phyloP scores from a whole-genome alignment of 108 stramenopile species.

The Thalassiosira profunda region DNA sequence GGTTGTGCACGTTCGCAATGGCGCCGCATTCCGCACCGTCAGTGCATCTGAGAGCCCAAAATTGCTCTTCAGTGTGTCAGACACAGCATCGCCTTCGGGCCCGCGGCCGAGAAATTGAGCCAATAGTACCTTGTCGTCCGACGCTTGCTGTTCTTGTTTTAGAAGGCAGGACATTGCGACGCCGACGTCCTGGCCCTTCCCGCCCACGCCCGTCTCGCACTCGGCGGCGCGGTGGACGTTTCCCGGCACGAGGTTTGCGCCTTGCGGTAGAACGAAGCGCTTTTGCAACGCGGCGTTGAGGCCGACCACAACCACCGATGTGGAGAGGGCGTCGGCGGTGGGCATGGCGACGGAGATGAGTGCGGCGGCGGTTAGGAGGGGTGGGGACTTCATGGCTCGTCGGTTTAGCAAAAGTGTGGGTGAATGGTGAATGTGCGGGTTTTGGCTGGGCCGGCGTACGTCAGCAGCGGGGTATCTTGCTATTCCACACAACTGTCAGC shows the following conservation, averaged over 20 bases:
- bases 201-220: conserved; percentile 77
- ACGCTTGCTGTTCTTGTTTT: conserved; percentile 3
- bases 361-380: no score
- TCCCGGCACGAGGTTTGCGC: conserved; percentile 56
- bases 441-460: no score
- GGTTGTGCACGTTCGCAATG: conserved; percentile 81
- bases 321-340: conserved; percentile 19
- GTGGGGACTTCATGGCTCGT: no score
- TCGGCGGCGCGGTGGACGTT: conserved; percentile 73
- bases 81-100: conserved; percentile 69
- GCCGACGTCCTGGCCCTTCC: conserved; percentile 91
- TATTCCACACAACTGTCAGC: no score
- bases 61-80: conserved; percentile 29
- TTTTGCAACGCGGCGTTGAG: conserved; percentile 88
- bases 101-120: conserved; percentile 84
- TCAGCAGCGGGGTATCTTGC: no score
- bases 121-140: conserved; percentile 31
- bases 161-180: conserved; percentile 69
- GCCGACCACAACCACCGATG: conserved; percentile 67
- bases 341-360: no score
- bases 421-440: no score
- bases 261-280: conserved; percentile 71
- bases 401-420: no score
- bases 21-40: conserved; percentile 59
- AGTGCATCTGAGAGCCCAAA: conserved; percentile 53